Evolutionary conservation across 108 stramenopile genomes (phyloP), one percentile per base, ranked within the genome.

Genomic region (Nitzschia palea): DNA sequence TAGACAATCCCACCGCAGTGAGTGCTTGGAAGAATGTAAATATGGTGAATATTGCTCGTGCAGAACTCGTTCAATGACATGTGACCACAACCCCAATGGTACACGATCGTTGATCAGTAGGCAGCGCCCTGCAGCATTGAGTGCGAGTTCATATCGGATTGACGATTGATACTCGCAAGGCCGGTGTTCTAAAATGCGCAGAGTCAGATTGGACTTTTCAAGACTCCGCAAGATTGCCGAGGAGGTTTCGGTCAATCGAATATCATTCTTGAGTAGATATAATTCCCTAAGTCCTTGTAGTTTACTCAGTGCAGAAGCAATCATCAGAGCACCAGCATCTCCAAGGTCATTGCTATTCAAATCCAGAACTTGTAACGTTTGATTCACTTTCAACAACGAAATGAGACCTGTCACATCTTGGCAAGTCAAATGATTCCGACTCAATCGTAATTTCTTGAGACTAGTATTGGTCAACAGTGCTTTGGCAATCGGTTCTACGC

Each of bases 61-160:
- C n/a, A n/a, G n/a, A n/a, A n/a, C n/a, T n/a, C n/a, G n/a, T n/a
- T n/a, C n/a, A n/a, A n/a, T n/a, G n/a, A n/a, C n/a, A n/a, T n/a
- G n/a, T 12, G 62, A 44, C 62, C 62, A 63, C 44, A 63, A 23
- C 3, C 44, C 62, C 43, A 63, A 30, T 6, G 62, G 62, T 8
- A 63, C 44, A 9, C 40, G 6, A 26, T 60, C 14, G 17, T 35
- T 23, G 3, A 5, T 3, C 9, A 66, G 33, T 5, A 54, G 2
- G 28, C 25, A 20, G 3, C 65, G 44, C 9, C 65, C 65, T 9
- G 22, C 65, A 12, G 25, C 18, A 36, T 66, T 66, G 52, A 66
- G 26, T 10, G 52, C 65, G 5, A 54, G 12, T 9, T 54, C 10
- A 33, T 54, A 54, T 66, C 51, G 50, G 25, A 66, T 54, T 28